These are phyloP conservation scores for Pedinophyceae sp. DNA, from an alignment of 139 green algal genomes.

Conservation along the genomic window DNA sequence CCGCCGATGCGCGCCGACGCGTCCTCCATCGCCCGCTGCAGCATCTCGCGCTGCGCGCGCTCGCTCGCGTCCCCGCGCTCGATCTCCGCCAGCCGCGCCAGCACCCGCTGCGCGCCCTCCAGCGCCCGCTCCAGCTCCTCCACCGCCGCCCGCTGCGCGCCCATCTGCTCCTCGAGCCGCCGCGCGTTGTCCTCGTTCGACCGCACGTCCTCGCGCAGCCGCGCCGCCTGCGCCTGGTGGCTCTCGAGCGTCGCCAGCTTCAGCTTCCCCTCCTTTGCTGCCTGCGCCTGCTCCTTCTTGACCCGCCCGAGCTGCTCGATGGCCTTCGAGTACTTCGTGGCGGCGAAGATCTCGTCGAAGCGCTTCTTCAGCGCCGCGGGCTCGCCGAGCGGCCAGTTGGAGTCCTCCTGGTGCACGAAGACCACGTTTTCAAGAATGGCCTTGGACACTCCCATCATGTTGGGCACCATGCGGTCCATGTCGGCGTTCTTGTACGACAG, in stretches of 20 bases:
- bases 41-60: not conserved
- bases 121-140: slow-evolving; percentile 13
- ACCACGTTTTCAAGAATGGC: slow-evolving; percentile 92
- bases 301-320: slow-evolving; percentile 67
- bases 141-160: slow-evolving; percentile 3
- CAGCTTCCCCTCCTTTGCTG: slow-evolving; percentile 41
- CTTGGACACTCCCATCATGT: slow-evolving; percentile 89
- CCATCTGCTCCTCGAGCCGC: not conserved
- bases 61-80: no score
- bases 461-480: slow-evolving; percentile 78
- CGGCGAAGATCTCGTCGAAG: slow-evolving; percentile 96
- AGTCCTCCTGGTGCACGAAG: slow-evolving; percentile 98
- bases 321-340: slow-evolving; percentile 48
- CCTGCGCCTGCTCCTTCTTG: slow-evolving; percentile 45
- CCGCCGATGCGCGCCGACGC: no score
- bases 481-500: slow-evolving; percentile 64
- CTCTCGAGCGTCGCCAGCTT: slow-evolving; percentile 51
- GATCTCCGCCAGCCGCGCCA: slow-evolving; percentile 6
- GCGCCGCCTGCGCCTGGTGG: slow-evolving; percentile 23
- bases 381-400: slow-evolving; percentile 91
- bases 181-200: not conserved
- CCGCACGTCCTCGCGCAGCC: not conserved
- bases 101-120: slow-evolving; percentile 5
- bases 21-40: not conserved
- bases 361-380: slow-evolving; percentile 77